Percentiles rank a stretch among this genome's conserved stretches.
phyloP scores from a whole-genome alignment of 176 grass and related monocot species.

The Oryza coarctata region DNA sequence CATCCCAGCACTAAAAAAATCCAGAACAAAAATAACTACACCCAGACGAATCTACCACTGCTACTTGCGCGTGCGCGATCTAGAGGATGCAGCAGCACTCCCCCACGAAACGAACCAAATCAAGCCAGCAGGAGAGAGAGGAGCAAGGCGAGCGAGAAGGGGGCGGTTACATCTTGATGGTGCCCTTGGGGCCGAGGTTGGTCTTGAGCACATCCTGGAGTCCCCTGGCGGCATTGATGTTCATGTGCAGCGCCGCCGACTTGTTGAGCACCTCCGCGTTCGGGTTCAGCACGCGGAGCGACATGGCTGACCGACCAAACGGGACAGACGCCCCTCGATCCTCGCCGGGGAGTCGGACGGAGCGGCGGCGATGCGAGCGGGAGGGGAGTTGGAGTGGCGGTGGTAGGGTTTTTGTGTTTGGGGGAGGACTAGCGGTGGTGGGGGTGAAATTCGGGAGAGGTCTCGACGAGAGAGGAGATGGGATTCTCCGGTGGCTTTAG shows the following conservation, averaged over 20 bases:
- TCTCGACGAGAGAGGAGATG: neutral
- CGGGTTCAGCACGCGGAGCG: slow-evolving; percentile 83
- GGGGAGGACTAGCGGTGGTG: neutral
- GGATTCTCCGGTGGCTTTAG: too few species aligned
- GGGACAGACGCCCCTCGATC: neutral
- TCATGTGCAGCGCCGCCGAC: slow-evolving; percentile 95
- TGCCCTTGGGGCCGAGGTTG: slow-evolving; percentile 94
- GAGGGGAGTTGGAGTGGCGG: slow-evolving; percentile 7
- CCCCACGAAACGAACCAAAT: neutral
- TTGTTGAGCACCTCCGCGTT: slow-evolving; percentile 99
- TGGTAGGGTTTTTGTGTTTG: slow-evolving; percentile 26
- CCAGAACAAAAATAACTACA: neutral
- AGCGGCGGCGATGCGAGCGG: neutral
- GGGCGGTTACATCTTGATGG: slow-evolving; percentile 78
- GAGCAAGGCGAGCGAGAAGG: neutral
- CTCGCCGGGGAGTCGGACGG: neutral
- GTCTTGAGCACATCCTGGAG: slow-evolving; percentile 95
- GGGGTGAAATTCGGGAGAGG: neutral
- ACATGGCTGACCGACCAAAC: slow-evolving; percentile 46
- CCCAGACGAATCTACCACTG: neutral
- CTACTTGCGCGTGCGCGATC: neutral
- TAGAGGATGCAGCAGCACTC: neutral
- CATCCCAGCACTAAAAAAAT: too few species aligned
- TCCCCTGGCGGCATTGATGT: slow-evolving; percentile 93
- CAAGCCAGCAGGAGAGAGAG: neutral